Conservation (phyloP, 768 basidiomycete genomes). For the Macrolepiota fuliginosa region DNA sequence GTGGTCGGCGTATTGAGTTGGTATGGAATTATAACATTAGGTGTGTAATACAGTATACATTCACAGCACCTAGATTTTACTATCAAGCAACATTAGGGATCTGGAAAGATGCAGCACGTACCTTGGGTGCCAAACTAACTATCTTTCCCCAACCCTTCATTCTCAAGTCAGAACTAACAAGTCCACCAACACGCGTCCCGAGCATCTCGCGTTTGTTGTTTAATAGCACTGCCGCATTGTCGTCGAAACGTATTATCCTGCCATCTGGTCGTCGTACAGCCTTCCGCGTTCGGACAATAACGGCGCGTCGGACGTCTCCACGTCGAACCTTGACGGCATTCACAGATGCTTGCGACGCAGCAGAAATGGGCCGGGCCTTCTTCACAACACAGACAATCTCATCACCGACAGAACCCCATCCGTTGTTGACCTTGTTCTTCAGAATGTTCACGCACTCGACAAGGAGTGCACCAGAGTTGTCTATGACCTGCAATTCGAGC, state of each 20-base stretch:
- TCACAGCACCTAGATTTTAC: slow-evolving; percentile 16
- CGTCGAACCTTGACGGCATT: slow-evolving; percentile 87
- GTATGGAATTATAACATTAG: slow-evolving; percentile 4
- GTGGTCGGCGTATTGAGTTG: not conserved
- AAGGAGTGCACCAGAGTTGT: slow-evolving; percentile 93
- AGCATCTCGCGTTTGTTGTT: slow-evolving; percentile 97
- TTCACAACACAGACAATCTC: slow-evolving; percentile 96
- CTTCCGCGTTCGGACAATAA: slow-evolving; percentile 93
- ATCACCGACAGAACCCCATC: slow-evolving; percentile 91
- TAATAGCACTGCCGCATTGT: slow-evolving; percentile 91
- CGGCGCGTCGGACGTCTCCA: slow-evolving; percentile 93
- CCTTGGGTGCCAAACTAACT: slow-evolving; percentile 88
- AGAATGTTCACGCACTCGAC: slow-evolving; percentile 96
- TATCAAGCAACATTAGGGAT: not conserved
- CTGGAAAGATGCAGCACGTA: slow-evolving; percentile 29
- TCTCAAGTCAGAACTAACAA: slow-evolving; percentile 88
- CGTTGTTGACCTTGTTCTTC: slow-evolving; percentile 94
- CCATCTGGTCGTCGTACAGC: slow-evolving; percentile 85
- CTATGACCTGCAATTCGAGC: slow-evolving; percentile 68
- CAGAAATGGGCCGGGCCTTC: slow-evolving; percentile 79
- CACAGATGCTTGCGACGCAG: slow-evolving; percentile 61
- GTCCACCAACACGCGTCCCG: slow-evolving; percentile 91
- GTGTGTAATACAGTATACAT: slow-evolving; percentile 4
- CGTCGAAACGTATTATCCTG: slow-evolving; percentile 85
- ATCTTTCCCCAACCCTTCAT: slow-evolving; percentile 96